phyloP scores from a whole-genome alignment of 805 yeast species.

The Kodamaea kaohsiungensis region DNA sequence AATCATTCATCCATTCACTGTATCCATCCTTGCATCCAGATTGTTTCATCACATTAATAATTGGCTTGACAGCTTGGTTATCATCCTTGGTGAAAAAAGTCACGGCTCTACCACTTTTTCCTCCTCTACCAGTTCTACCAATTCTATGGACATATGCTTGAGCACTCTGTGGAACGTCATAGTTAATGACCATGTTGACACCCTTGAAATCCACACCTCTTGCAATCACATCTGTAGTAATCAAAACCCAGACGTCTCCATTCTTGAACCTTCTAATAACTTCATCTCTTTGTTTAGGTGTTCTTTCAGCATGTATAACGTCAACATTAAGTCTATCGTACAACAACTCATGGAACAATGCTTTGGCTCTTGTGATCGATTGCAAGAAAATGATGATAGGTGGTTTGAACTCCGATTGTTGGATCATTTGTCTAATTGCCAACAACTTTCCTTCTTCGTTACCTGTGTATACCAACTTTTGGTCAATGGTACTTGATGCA shows the following conservation, averaged over 20 bases:
- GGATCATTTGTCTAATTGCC: slow-evolving; percentile 86
- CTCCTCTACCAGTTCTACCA: slow-evolving; percentile 98
- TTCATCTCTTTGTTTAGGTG: slow-evolving; percentile 82
- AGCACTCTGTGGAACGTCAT: slow-evolving; percentile 92
- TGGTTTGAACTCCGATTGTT: slow-evolving; percentile 82
- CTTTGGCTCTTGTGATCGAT: slow-evolving; percentile 90
- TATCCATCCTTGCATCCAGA: slow-evolving; percentile 69
- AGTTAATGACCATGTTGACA: slow-evolving; percentile 89
- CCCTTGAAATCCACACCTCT: slow-evolving; percentile 98
- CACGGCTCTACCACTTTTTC: slow-evolving; percentile 80
- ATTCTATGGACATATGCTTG: slow-evolving; percentile 97
- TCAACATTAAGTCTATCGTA: slow-evolving; percentile 93
- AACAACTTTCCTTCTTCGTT: slow-evolving; percentile 93
- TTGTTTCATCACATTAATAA: slow-evolving; percentile 93
- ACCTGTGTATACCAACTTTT: slow-evolving; percentile 82
- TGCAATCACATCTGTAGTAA: slow-evolving; percentile 93
- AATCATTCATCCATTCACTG: slow-evolving; percentile 78
- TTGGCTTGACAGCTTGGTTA: slow-evolving; percentile 68
- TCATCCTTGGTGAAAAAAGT: slow-evolving; percentile 95
- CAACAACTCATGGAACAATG: slow-evolving; percentile 86
- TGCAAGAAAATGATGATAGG: slow-evolving; percentile 93
- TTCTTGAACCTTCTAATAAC: slow-evolving; percentile 80
- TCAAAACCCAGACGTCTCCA: slow-evolving; percentile 95
- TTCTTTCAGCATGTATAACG: slow-evolving; percentile 93
- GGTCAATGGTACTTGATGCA: slow-evolving; percentile 82